Evolutionary conservation across 208 protist species (phyloP).

Genomic region (Leishmania major): DNA sequence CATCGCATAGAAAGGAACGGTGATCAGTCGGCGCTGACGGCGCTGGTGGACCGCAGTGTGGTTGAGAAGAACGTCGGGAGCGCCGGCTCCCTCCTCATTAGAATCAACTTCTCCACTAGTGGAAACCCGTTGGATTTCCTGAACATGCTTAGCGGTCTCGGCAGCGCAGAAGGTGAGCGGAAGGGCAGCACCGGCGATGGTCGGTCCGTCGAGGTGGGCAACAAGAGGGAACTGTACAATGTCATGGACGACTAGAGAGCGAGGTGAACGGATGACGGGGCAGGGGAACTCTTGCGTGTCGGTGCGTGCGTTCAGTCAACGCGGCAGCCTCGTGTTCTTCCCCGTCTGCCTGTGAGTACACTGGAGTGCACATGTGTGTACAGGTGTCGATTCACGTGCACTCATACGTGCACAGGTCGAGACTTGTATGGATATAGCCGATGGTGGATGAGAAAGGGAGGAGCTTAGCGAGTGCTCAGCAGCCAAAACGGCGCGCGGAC

Average conservation of each 20-base stretch:
- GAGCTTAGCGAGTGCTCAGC: too few relatives aligned
- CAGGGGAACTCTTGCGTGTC: not conserved
- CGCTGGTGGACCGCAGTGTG: conserved; percentile 46
- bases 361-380: not conserved
- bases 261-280: not conserved
- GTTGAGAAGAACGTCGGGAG: conserved; percentile 41
- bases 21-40: conserved; percentile 40
- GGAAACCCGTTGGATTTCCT: conserved; percentile 70
- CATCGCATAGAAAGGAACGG: conserved; percentile 40
- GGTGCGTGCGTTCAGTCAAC: not conserved
- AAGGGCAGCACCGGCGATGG: not conserved
- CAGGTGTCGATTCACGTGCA: not conserved
- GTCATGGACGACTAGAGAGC: conserved; percentile 48
- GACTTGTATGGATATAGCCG: not conserved
- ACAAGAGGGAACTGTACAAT: conserved; percentile 61
- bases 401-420: not conserved
- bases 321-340: not conserved
- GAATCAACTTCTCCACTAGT: conserved; percentile 40
- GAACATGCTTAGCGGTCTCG: conserved; percentile 28
- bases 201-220: conserved; percentile 35
- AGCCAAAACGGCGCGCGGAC: not conserved
- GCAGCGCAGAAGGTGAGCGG: not conserved
- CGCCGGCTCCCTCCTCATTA: conserved; percentile 48
- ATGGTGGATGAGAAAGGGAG: not conserved
- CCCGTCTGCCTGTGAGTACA: not conserved